These are phyloP conservation scores for Brasilioporus rufonigricans DNA, from an alignment of 768 basidiomycete genomes.

Conservation along the genomic window DNA sequence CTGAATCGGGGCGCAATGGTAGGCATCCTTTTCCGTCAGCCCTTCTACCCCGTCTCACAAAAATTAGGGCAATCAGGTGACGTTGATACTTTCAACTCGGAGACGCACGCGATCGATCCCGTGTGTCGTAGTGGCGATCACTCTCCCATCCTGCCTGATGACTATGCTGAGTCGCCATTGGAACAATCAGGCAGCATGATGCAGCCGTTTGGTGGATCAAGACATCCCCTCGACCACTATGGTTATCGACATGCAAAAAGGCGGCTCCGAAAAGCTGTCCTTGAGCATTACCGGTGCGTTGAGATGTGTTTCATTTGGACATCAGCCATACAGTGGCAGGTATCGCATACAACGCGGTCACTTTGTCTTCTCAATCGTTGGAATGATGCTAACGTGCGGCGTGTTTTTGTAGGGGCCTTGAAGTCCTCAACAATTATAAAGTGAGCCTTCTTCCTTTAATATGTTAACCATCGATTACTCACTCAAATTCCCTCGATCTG, in stretches of 20 bases:
- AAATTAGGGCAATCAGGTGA: no score
- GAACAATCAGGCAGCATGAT: no score
- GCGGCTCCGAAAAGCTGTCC: slow-evolving; percentile 75
- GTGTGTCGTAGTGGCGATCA: no score
- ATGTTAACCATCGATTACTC: background rate
- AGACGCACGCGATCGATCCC: no score
- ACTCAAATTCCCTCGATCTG: background rate
- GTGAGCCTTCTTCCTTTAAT: slow-evolving; percentile 35
- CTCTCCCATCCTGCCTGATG: no score
- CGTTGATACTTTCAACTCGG: no score
- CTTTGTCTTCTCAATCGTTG: background rate
- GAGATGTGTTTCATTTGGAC: background rate
- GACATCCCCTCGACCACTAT: slow-evolving; percentile 53
- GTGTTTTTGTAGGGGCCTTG: slow-evolving; percentile 55
- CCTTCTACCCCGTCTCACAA: no score
- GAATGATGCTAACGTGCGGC: slow-evolving; percentile 8
- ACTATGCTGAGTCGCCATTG: no score
- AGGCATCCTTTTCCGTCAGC: no score
- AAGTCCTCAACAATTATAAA: slow-evolving; percentile 85
- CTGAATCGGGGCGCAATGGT: no score
- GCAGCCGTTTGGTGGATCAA: background rate
- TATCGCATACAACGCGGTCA: background rate
- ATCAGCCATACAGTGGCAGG: background rate
- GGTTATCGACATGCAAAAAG: slow-evolving; percentile 82
- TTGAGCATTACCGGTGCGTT: slow-evolving; percentile 76